Conservation (phyloP, 2,329 filamentous ascomycete species). For the Trichoderma sp. region DNA sequence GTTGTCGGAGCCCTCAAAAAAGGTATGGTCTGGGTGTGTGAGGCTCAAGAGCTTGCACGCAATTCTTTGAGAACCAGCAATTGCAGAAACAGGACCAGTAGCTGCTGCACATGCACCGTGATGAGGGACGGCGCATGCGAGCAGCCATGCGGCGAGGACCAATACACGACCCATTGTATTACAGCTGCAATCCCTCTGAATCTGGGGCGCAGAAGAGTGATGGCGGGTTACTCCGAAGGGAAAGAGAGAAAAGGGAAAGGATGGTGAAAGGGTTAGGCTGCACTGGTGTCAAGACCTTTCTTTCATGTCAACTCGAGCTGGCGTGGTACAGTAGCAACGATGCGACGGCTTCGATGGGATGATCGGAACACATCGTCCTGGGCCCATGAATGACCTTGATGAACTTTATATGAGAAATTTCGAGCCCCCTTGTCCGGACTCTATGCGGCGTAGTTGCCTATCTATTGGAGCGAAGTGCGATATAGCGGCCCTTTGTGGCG, state of each 20-base stretch:
- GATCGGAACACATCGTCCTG: conserved; percentile 7
- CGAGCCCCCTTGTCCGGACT: conserved; percentile 4
- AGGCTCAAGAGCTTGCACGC: conserved; percentile 14
- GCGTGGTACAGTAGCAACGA: conserved; percentile 7
- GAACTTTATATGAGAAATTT: conserved; percentile 14
- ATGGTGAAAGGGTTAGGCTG: conserved; percentile 14
- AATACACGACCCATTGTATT: conserved; percentile 14
- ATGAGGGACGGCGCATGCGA: conserved; percentile 6
- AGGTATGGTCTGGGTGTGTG: conserved; percentile 9
- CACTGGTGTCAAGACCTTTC: conserved; percentile 10
- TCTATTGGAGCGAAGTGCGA: not conserved
- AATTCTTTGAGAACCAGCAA: conserved; percentile 9
- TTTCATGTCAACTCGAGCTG: conserved; percentile 9
- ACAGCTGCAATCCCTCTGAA: conserved; percentile 11
- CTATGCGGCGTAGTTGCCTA: conserved; percentile 4
- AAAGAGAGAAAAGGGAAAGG: conserved; percentile 4
- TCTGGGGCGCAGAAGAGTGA: conserved; percentile 8
- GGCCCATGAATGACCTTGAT: conserved; percentile 12
- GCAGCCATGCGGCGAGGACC: conserved; percentile 5
- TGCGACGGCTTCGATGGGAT: conserved; percentile 14
- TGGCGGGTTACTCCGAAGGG: conserved; percentile 10
- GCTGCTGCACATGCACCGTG: conserved; percentile 4
- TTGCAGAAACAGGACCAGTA: conserved; percentile 15
- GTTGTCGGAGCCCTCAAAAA: conserved; percentile 9
- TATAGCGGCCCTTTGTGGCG: conserved; percentile 3